phyloP scores from a whole-genome alignment of 805 yeast species.

The Lipomyces japonicus region DNA sequence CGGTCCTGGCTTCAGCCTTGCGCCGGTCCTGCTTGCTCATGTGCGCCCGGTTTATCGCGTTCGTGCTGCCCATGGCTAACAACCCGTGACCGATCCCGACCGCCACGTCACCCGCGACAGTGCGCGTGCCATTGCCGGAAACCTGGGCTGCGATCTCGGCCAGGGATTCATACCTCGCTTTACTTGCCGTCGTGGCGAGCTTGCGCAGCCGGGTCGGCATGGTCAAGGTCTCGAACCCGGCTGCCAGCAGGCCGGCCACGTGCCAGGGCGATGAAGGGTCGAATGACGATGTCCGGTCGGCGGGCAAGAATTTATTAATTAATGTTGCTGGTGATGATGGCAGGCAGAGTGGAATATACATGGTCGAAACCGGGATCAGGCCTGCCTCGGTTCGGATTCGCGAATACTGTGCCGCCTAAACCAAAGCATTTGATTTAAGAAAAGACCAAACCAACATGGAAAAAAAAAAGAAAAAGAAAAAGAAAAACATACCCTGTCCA shows the following conservation, averaged over 20 bases:
- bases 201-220: conserved; percentile 21
- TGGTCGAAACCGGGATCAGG: conserved; percentile 16
- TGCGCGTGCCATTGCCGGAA: conserved; percentile 5
- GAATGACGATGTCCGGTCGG: conserved; percentile 2
- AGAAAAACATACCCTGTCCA: conserved; percentile 2
- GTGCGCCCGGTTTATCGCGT: neutral
- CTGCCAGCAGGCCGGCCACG: conserved; percentile 17
- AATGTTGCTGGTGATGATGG: neutral
- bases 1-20: neutral
- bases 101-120: conserved; percentile 11
- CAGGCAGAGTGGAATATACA: conserved; percentile 26
- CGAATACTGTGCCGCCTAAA: conserved; percentile 7
- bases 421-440: neutral
- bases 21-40: conserved; percentile 1
- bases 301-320: neutral
- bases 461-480: neutral
- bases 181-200: conserved; percentile 2
- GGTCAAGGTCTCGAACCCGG: conserved; percentile 28
- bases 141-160: conserved; percentile 8
- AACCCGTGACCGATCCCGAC: conserved; percentile 4
- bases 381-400: conserved; percentile 14
- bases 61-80: conserved; percentile 2
- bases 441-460: neutral
- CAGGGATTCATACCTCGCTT: conserved; percentile 1
- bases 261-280: conserved; percentile 23